A percentile compares a stretch with the other conserved stretches of the same genome.
Conservation (phyloP, 805 yeast species). For the Starmerella stigmatis region DNA sequence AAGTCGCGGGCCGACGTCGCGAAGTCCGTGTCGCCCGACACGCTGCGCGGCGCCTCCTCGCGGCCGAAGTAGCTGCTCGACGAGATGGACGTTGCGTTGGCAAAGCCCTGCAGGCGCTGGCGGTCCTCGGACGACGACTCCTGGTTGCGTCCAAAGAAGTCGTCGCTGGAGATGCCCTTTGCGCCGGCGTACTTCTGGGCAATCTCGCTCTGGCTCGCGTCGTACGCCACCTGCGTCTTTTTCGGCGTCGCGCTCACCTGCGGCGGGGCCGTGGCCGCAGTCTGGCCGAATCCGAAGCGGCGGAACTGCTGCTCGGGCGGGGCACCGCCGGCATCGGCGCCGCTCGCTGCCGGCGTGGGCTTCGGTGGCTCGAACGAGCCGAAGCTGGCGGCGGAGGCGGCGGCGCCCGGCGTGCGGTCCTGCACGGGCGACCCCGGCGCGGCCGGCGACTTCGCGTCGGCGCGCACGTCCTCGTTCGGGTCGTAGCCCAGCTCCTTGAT, state of each 20-base stretch:
- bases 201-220: conserved; percentile 26
- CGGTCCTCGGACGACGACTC: conserved; percentile 63
- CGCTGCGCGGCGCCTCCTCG: conserved; percentile 36
- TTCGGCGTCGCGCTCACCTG: conserved; percentile 17
- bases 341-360: conserved; percentile 8
- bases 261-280: conserved; percentile 24
- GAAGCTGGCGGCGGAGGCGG: background rate
- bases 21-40: conserved; percentile 27
- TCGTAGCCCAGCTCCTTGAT: conserved; percentile 35
- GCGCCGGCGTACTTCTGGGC: conserved; percentile 65
- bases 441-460: conserved; percentile 1
- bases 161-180: conserved; percentile 93
- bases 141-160: conserved; percentile 81
- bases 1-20: conserved; percentile 25
- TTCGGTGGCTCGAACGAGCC: conserved; percentile 8
- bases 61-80: conserved; percentile 89
- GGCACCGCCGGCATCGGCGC: conserved; percentile 4
- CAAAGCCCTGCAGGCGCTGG: conserved; percentile 66
- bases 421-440: conserved; percentile 14
- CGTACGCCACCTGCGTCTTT: conserved; percentile 40
- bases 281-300: conserved; percentile 26
- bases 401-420: background rate
- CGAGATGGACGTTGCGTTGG: conserved; percentile 83
- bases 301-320: conserved; percentile 21
- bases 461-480: conserved; percentile 27